Evolutionary conservation across 78 protist species (phyloP), one percentile per base, ranked within the genome.

Genomic region (Mantamonas sphyraenae): DNA sequence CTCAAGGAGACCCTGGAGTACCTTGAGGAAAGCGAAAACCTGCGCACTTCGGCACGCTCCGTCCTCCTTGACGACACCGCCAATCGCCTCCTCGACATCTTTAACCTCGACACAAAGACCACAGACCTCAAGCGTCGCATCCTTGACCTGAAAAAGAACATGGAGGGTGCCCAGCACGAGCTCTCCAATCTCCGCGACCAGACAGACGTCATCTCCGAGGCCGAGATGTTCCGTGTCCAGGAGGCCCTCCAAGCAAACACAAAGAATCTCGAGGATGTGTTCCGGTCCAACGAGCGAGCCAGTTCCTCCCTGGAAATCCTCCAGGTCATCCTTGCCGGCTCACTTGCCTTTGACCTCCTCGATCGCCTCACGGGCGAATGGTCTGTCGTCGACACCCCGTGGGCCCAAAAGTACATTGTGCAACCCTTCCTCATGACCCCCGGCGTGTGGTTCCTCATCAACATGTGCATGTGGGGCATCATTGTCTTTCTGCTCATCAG

Each of bases 121-220:
- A n/a, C n/a, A n/a, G n/a, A n/a, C n/a, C n/a, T n/a, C n/a, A n/a
- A n/a, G n/a, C n/a, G n/a, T n/a, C n/a, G n/a, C n/a, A n/a, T n/a
- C n/a, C n/a, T n/a, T 24, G 75, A 70, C 55, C 14, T 70, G 28
- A 34, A 16, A 22, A 70, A 70, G 37, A n/a, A 50, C 47, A 58
- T 70, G 30, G 53, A 70, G 19, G 75, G 75, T 12, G 53, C 57
- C 45, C 75, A 59, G 28, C 22, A 70, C 37, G 75, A 56, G 20
- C 28, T 70, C 12, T 30, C 20, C 20, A 43, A 39, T 28, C 55
- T 58, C 57, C 2, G 47, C 20, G 64, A 55, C 38, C 53, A 57
- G 75, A 58, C 75, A 4, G 75, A 70, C 22, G 65, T 58, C 34
- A 70, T 70, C 75, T 19, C 38, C 58, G 66, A 70, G 37, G 65